Evolutionary conservation across 495 filamentous ascomycete genomes (phyloP), one percentile per base, ranked within the genome.

Genomic region (Cetradonia linearis): DNA sequence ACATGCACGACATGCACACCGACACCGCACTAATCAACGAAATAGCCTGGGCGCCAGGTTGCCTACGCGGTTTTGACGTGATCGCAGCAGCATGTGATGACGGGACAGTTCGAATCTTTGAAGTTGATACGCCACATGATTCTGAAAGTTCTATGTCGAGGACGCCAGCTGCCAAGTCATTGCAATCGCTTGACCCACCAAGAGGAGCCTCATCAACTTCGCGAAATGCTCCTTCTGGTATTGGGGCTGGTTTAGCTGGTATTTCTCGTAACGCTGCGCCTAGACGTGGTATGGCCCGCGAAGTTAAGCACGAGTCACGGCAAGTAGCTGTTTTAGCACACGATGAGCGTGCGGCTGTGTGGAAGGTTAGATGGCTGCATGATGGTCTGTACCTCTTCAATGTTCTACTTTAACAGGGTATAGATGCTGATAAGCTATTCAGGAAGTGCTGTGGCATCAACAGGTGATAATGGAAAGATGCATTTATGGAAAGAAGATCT

Each of bases 41-140:
- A 67, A 84, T 96, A 5, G 84, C 88, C 9, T 99, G 93, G 93
- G 91, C 93, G 9, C 86, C 87, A 55, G 89, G 89, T 18, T 90
- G 89, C 65, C 85, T 88, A 42, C 72, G 91, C 34, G 91, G 91
- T 1, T 90, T 86, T 67, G 92, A 99, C 69, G 76, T 95, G 56
- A 79, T 97, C 64, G 94, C 93, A 7, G 94, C 91, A 34, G 92
- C 89, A 1, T 89, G 88, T 67, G 91, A 91, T 69, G 93, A 99
- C 68, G 91, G 93, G 4, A 83, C 82, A 62, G 79, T 97, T 49
- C 81, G 94, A 28, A 84, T 97, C 6, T 96, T 91, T 65, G 81
- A 90, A 67, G 73, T 99, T 0, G 80, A 82, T 37, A 87, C 88
- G 9, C 78, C 82, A 16, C 46, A 62, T 38, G 48, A 42, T 27